Base-by-base conservation (phyloP, 352 stramenopile species). In the Phytophthora lateralis region DNA sequence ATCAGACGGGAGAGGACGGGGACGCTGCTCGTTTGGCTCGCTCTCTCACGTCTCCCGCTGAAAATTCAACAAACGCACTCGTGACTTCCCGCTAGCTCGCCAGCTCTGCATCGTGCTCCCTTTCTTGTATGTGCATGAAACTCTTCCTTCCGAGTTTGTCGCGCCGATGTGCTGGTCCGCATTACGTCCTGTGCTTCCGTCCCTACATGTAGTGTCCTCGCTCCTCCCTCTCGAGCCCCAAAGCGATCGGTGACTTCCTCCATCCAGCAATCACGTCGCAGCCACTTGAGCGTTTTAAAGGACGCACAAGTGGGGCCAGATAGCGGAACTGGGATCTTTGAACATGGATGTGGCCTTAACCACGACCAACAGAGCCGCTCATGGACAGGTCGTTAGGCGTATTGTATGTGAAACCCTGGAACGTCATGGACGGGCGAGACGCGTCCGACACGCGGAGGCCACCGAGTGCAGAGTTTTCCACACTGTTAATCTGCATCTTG, bases 341-440 rank as follows among this genome's bases (percentile, higher is more conserved):
- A 60, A 60, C 56, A 53, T 30, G 37, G 39, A 46, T 41, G 14
- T 17, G 12, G 37, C 20, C 42, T 72, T 89, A 92, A 54, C 75
- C 56, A 27, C 72, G 80, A 17, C 82, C 82, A 39, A 85, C 85
- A 11, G 82, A 91, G 32, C 57, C 67, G 29, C 78, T 78, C 82
- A 93, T 93, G 21, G 81, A 85, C 60, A 95, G 60, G 49, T 95
- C 86, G 65, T 92, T 96, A 20, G 87, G 87, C 58, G 87, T 96
- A 72, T 96, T 93, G 76, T 94, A 96, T 46, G 87, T 94, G 68
- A 96, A 96, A 14, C 85, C 87, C 67, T 94, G 83, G 73, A 96
- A 96, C 50, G 87, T 96, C 78, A 92, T 93, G 51, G 85, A 94
- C 55, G 81, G 82, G 39, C 87, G 82, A 44, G 82, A 93, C 10